phyloP scores from a whole-genome alignment of 2,329 filamentous ascomycete species.

The Botryosphaeria dothidea region DNA sequence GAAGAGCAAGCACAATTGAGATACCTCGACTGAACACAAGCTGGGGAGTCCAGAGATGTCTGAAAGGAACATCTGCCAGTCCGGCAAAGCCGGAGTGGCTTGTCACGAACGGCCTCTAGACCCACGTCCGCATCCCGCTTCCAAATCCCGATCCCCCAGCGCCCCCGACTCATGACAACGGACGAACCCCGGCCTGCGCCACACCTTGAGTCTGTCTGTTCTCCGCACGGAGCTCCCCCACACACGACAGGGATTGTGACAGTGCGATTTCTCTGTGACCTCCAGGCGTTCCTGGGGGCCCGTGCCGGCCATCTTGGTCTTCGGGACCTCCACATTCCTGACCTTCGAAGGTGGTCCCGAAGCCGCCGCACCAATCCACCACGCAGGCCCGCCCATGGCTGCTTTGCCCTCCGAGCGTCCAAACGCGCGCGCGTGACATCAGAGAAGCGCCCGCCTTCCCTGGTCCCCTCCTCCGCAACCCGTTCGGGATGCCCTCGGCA shows the following conservation, averaged over 20 bases:
- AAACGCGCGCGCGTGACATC: background rate
- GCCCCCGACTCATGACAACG: too few relatives aligned
- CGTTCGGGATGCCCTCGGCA: background rate
- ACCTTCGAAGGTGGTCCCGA: background rate
- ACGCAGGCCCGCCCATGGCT: too few relatives aligned
- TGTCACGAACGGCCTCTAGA: too few relatives aligned
- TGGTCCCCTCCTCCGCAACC: background rate
- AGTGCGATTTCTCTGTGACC: too few relatives aligned
- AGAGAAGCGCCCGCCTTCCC: background rate
- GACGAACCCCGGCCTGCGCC: background rate
- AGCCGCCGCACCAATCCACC: background rate
- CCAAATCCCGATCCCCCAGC: background rate
- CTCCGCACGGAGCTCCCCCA: background rate
- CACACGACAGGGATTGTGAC: too few relatives aligned
- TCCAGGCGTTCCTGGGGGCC: too few relatives aligned
- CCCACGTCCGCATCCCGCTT: background rate
- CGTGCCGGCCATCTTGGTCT: background rate
- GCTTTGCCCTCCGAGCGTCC: too few relatives aligned
- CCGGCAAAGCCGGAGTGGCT: background rate
- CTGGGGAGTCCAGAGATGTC: background rate
- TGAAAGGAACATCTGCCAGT: background rate
- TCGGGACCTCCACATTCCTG: conserved; percentile 2
- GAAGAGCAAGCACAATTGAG: too few relatives aligned
- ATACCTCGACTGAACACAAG: too few relatives aligned
- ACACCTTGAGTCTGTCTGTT: background rate